Evolutionary conservation across 2,329 filamentous ascomycete species (phyloP), one percentile per base, ranked within the genome.

Genomic region (Xylaria hypoxylon): DNA sequence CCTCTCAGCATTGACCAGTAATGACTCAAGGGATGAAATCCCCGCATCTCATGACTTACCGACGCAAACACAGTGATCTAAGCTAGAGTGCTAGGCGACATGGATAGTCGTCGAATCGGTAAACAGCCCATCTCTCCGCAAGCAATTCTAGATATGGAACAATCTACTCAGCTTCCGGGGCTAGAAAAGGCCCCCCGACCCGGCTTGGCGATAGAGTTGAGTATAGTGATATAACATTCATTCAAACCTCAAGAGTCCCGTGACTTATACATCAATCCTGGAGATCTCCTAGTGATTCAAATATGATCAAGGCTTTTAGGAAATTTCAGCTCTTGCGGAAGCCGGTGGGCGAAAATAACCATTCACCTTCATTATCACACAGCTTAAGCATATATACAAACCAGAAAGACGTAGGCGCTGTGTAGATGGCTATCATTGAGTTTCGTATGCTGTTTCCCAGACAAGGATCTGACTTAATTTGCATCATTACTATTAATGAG

Each of bases 11-110:
- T 35, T 35, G 48, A n/a, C 22, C 28, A 52, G 31, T 11, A 3
- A 19, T 33, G 10, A 13, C 10, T 13, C n/a, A 35, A 52, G 48
- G 48, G 48, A 52, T 52, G 22, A 2, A n/a, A 22, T 11, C 48
- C 48, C 10, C 19, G 31, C 28, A 11, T 22, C 28, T n/a, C 31
- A 52, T 52, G 48, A 52, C n/a, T 35, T 35, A 52, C n/a, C n/a
- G 4, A 22, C n/a, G 31, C 28, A 52, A 52, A 15, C 48, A 35
- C n/a, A 22, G n/a, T 22, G n/a, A 19, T 35, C 10, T 22, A n/a
- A 31, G 31, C 35, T 38, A 13, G 13, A 10, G 35, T 38, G 35
- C 35, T 5, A 38, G 11, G 35, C 35, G 35, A 38, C 13, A 38
- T 11, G 35, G 13, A 15, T 38, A 15, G 35, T 11, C 3, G 10